These are phyloP conservation scores for Arthrobotrys entomopaga DNA, from an alignment of 2,329 filamentous ascomycete genomes.

Conservation along the genomic window DNA sequence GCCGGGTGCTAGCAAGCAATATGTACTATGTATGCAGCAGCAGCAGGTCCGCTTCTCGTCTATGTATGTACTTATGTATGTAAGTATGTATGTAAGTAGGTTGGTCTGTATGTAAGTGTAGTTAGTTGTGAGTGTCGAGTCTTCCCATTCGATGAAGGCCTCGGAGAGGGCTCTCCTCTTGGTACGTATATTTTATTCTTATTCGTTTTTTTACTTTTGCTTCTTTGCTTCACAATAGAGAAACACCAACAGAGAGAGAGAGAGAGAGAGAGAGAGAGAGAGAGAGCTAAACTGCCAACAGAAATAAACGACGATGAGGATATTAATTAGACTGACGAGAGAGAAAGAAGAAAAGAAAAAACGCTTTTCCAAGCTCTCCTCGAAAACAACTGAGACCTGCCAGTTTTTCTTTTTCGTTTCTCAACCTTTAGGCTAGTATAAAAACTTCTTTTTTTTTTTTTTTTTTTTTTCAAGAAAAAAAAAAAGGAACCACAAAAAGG, in stretches of 20 bases:
- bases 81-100: too few relatives aligned
- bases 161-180: conserved; percentile 24
- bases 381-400: conserved; percentile 46
- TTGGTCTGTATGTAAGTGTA: conserved; percentile 35
- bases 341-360: conserved; percentile 33
- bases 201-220: conserved; percentile 16
- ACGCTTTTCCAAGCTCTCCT: conserved; percentile 16
- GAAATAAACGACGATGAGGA: conserved; percentile 42
- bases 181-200: not conserved
- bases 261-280: too few relatives aligned
- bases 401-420: conserved; percentile 15
- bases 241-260: too few relatives aligned
- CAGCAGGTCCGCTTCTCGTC: conserved; percentile 52
- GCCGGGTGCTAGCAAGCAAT: conserved; percentile 52
- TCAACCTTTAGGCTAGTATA: conserved; percentile 52
- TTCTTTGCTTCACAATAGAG: conserved; percentile 17
- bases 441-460: too few relatives aligned
- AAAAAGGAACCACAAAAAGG: conserved; percentile 20
- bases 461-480: too few relatives aligned
- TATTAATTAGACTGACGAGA: conserved; percentile 55
- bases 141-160: conserved; percentile 43
- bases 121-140: conserved; percentile 43
- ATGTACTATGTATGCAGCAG: conserved; percentile 47
- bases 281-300: conserved; percentile 39
- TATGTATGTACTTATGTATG: conserved; percentile 50